phyloP scores from a whole-genome alignment of 208 protist species.

The Phytomonas sp. region DNA sequence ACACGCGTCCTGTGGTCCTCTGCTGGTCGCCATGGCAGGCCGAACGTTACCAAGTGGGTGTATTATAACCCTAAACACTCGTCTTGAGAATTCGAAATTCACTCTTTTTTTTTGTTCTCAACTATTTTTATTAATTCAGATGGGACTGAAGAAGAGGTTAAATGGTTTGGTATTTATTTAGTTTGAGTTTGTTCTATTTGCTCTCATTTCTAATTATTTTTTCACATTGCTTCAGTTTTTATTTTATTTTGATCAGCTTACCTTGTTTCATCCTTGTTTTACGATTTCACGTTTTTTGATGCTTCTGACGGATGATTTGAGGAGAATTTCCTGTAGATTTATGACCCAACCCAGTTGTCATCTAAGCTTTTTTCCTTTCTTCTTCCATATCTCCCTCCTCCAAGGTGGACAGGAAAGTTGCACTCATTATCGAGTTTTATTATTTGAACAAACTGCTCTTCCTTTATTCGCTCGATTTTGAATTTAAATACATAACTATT shows the following conservation, averaged over 20 bases:
- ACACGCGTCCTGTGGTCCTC: neutral
- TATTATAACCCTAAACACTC: neutral
- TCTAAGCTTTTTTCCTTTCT: neutral
- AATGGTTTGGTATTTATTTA: slow-evolving; percentile 7
- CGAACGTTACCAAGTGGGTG: neutral
- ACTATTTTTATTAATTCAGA: neutral
- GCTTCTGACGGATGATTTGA: neutral
- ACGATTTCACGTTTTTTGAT: neutral
- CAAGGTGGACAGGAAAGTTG: neutral
- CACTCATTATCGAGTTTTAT: neutral
- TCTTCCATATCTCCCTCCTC: neutral
- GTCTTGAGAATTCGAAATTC: neutral
- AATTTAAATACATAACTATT: neutral
- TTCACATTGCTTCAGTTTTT: neutral
- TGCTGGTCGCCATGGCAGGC: neutral
- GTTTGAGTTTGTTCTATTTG: neutral
- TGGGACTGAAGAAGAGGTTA: neutral
- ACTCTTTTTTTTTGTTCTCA: slow-evolving; percentile 1
- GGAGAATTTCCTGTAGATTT: neutral
- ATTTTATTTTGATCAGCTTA: neutral
- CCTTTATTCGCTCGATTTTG: neutral
- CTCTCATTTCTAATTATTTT: neutral
- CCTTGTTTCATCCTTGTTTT: neutral
- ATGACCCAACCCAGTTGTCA: neutral
- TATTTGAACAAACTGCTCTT: neutral